Percentiles rank a stretch among this genome's conserved stretches.
Evolutionary conservation across 129 eudicot species (phyloP).

Genomic region (Chrysanthemum seticuspe): DNA sequence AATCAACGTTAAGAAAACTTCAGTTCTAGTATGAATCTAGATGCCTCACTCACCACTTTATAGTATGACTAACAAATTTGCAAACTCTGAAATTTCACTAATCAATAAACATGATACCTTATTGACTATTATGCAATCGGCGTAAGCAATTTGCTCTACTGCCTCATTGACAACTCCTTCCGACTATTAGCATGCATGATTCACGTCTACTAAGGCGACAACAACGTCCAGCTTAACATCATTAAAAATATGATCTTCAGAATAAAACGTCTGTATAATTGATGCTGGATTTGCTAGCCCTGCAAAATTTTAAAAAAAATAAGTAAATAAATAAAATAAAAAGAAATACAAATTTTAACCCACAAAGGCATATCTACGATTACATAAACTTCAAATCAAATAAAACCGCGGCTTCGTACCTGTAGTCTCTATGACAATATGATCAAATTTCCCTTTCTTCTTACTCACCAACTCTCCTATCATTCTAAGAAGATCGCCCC

Average conservation of each 20-base stretch:
- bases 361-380: not conserved
- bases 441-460: constrained; percentile 45
- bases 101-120: constrained; percentile 49
- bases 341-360: not conserved
- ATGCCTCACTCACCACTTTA: not conserved
- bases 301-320: constrained; percentile 26
- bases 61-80: not conserved
- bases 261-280: constrained; percentile 95
- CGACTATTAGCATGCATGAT: constrained; percentile 65
- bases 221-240: constrained; percentile 97
- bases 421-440: too few relatives aligned
- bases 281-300: constrained; percentile 98
- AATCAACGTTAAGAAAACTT: constrained; percentile 25
- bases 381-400: constrained; percentile 1
- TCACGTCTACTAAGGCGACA: constrained; percentile 94
- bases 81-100: not conserved
- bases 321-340: too few relatives aligned
- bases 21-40: constrained; percentile 18
- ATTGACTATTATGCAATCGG: constrained; percentile 25
- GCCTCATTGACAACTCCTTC: constrained; percentile 99
- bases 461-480: constrained; percentile 73
- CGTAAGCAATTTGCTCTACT: constrained; percentile 3
- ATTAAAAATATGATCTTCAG: constrained; percentile 85
- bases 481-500: constrained; percentile 99
- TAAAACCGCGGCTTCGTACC: constrained; percentile 32